These are phyloP conservation scores for Silene uniflora DNA, from an alignment of 148 eudicot species.

Conservation along the genomic window DNA sequence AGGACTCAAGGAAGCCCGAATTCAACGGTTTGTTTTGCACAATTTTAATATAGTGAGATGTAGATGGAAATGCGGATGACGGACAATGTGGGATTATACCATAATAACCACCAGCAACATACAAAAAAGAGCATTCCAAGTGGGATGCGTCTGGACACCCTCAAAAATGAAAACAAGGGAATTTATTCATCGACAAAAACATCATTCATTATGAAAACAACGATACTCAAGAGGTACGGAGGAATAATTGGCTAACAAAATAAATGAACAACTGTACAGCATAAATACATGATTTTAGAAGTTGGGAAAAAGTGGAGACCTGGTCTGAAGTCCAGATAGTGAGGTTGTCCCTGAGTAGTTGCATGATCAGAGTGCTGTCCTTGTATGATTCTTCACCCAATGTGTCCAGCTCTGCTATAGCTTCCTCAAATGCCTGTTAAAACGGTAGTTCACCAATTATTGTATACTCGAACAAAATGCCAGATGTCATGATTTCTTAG, in stretches of 20 bases:
- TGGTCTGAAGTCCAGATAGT: constrained; percentile 52
- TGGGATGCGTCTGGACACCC: too few relatives aligned
- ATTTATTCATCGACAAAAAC: too few relatives aligned
- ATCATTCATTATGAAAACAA: too few relatives aligned
- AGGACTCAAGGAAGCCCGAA: background rate
- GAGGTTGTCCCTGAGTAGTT: constrained; percentile 45
- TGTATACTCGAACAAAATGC: constrained; percentile 6
- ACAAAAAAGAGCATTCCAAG: background rate
- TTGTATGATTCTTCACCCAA: constrained; percentile 50
- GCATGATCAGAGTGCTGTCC: constrained; percentile 52
- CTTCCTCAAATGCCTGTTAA: constrained; percentile 44
- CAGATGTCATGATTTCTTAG: background rate
- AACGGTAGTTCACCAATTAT: background rate
- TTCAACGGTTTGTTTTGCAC: background rate
- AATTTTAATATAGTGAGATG: background rate
- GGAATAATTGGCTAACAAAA: background rate
- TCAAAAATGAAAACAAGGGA: background rate
- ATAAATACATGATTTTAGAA: too few relatives aligned
- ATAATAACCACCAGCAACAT: background rate
- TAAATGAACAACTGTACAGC: too few relatives aligned
- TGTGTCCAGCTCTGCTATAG: constrained; percentile 47
- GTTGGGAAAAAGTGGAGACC: constrained; percentile 15
- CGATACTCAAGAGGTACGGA: background rate
- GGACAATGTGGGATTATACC: background rate
- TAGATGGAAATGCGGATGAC: background rate